Conservation (phyloP, 1,139 yeast genomes). For the Diutina siamensis region DNA sequence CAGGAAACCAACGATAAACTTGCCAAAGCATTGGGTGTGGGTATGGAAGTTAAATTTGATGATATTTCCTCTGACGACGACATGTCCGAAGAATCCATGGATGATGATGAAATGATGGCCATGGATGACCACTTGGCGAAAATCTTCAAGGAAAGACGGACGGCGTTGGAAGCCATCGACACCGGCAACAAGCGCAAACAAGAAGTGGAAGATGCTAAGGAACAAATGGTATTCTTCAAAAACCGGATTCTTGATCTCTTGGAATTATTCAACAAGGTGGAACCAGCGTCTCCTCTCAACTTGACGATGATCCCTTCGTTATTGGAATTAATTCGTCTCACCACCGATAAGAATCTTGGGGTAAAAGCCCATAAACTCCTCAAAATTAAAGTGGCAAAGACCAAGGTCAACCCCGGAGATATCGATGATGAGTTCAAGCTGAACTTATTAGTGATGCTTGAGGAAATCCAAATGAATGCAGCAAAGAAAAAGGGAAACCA, state of each 20-base stretch:
- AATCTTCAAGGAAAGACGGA: conserved; percentile 74
- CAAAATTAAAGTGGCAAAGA: conserved; percentile 52
- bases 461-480: conserved; percentile 28
- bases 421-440: conserved; percentile 12
- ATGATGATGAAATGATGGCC: conserved; percentile 96
- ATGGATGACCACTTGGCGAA: conserved; percentile 75
- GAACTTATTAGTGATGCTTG: conserved; percentile 16
- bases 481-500: conserved; percentile 35
- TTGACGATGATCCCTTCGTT: conserved; percentile 47
- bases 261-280: conserved; percentile 43
- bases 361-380: conserved; percentile 65
- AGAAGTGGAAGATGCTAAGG: conserved; percentile 67
- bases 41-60: conserved; percentile 36
- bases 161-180: conserved; percentile 30
- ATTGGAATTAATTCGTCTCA: conserved; percentile 47
- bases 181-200: conserved; percentile 42
- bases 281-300: conserved; percentile 31
- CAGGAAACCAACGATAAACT: conserved; percentile 57
- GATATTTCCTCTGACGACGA: conserved; percentile 26
- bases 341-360: conserved; percentile 60
- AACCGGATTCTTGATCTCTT: conserved; percentile 67
- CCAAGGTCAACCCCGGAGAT: conserved; percentile 19
- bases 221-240: conserved; percentile 71
- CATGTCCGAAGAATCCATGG: conserved; percentile 69
- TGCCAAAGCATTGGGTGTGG: conserved; percentile 69